A percentile compares a stretch with the other conserved stretches of the same genome.
phyloP scores from a whole-genome alignment of 208 protist species.

The Acanthamoeba healyi region DNA sequence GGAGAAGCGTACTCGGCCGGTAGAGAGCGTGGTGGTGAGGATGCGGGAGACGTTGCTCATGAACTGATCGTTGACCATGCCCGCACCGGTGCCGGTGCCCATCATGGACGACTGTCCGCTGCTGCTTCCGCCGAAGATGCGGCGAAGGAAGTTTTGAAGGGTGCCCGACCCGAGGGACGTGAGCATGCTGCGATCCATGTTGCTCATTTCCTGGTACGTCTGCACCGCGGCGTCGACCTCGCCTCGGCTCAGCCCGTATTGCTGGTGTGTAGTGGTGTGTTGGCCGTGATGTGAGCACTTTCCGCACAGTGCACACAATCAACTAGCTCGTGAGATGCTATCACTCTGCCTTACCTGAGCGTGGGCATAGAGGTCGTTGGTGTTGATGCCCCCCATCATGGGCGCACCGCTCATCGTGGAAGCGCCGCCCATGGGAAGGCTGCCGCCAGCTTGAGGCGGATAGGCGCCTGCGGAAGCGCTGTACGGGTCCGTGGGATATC shows the following conservation, averaged over 20 bases:
- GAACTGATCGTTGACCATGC: neutral
- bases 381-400: no score
- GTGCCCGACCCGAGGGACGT: neutral
- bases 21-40: neutral
- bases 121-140: neutral
- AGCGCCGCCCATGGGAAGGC: neutral
- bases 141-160: neutral
- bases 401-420: no score
- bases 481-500: no score
- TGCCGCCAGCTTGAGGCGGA: neutral
- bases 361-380: neutral
- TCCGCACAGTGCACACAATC: no score
- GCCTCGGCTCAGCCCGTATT: neutral
- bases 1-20: neutral
- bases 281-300: no score
- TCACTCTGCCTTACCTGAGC: no score
- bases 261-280: neutral
- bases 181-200: neutral
- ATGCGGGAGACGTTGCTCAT: neutral
- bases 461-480: neutral
- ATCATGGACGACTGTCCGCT: no score
- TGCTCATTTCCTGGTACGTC: neutral
- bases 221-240: neutral
- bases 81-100: no score
- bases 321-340: no score